These are phyloP conservation scores for Zymoseptoria crescenta DNA, from an alignment of 2,329 filamentous ascomycete genomes.

Conservation along the genomic window DNA sequence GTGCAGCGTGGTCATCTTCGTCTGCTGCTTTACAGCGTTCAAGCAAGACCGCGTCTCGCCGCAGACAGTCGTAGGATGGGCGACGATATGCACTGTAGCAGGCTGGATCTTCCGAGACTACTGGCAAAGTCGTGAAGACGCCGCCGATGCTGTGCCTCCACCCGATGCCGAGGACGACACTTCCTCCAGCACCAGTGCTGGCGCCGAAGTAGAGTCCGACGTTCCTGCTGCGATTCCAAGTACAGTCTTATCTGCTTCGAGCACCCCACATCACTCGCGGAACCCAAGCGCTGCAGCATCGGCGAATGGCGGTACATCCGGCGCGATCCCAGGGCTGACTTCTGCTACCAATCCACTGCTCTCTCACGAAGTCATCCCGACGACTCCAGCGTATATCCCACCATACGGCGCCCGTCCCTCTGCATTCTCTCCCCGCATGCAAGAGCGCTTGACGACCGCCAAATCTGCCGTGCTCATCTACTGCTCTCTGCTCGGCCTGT, in stretches of 20 bases:
- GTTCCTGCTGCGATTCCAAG: not conserved
- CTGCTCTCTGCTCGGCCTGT: conserved; percentile 81
- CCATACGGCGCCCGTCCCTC: conserved; percentile 32
- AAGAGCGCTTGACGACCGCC: conserved; percentile 66
- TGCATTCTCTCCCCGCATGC: conserved; percentile 47
- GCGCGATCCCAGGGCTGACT: conserved; percentile 2
- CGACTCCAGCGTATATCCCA: conserved; percentile 20
- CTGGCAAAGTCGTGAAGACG: conserved; percentile 70
- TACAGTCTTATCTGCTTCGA: not conserved
- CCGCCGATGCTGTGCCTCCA: conserved; percentile 13
- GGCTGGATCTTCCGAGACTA: conserved; percentile 89
- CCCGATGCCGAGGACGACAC: not conserved
- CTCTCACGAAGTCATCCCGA: conserved; percentile 17
- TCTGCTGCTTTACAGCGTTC: conserved; percentile 89
- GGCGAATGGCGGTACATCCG: not conserved
- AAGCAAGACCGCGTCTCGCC: conserved; percentile 81
- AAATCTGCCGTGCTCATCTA: conserved; percentile 93
- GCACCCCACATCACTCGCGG: not conserved
- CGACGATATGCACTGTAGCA: conserved; percentile 71
- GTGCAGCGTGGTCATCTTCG: conserved; percentile 87
- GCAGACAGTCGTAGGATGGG: conserved; percentile 78
- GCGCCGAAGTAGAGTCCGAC: not conserved
- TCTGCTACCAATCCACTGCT: conserved; percentile 17
- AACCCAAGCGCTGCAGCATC: not conserved
- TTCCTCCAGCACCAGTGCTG: not conserved